Evolutionary conservation across 2,329 filamentous ascomycete genomes (phyloP), one percentile per base, ranked within the genome.

Genomic region (Mariannaea elegans): DNA sequence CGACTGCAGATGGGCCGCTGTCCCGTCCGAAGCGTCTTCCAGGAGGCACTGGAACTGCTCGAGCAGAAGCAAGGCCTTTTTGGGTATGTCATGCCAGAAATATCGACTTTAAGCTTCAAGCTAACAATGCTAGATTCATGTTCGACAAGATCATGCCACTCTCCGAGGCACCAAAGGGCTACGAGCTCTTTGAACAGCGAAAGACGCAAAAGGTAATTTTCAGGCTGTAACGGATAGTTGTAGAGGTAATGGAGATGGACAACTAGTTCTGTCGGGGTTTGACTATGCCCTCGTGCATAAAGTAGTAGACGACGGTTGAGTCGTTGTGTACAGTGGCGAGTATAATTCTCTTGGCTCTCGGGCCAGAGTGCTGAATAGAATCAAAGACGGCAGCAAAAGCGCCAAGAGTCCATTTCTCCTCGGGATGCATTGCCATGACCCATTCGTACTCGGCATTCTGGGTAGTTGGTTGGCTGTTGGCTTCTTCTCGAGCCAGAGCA

Each of bases 231-330:
- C n/a, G n/a, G n/a, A n/a, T n/a, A n/a, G 39, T 21, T 27, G 18
- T 13, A 16, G 9, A 38, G 49, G n/a, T 38, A 39, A 53, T 13
- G 7, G 3, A 24, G 29, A 32, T 12, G 21, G 57, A 34, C 19
- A 19, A 21, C 83, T 78, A 94, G 73, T 95, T 95, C 75, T 94
- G 92, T 57, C 92, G 83, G 21, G 92, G 92, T 80, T 94, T 95
- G 52, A 94, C 90, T 64, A 94, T 87, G n/a, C 91, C 92, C 74
- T 94, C 91, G 70, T 94, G 91, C 74, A 94, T 86, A 63, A 94
- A 84, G 72, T 95, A 95, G 77, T 94, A 95, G 38, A 92, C 90
- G 16, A 95, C 84, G 0, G 92, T 94, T 65, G 91, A 94, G 76
- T 95, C 92, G 68, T 90, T 87, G 72, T 93, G 89, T 46, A 93